Percentiles rank a stretch among this genome's conserved stretches.
These are phyloP conservation scores for Zelopaecilomyces penicillatus DNA, from an alignment of 2,329 filamentous ascomycete genomes.

Conservation along the genomic window DNA sequence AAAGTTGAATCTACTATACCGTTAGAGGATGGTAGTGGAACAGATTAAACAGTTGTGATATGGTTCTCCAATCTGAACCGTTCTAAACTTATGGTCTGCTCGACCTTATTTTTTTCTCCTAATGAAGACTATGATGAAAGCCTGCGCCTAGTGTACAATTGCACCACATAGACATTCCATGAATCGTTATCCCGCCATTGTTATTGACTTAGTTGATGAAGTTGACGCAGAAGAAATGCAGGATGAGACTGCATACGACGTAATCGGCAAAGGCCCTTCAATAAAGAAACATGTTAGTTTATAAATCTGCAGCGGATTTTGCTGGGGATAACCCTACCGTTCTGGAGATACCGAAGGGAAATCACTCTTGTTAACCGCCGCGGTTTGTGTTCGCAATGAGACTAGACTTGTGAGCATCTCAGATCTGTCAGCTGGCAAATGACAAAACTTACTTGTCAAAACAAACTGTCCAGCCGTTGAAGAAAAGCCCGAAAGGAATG, in stretches of 20 bases:
- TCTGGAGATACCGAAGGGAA: constrained; percentile 73
- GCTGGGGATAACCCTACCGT: constrained; percentile 43
- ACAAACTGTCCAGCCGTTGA: constrained; percentile 97
- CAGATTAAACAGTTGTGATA: constrained; percentile 15
- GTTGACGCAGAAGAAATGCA: constrained; percentile 99
- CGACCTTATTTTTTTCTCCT: neutral
- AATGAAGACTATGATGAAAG: neutral
- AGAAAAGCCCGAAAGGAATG: constrained; percentile 90
- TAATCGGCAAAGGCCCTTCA: constrained; percentile 89
- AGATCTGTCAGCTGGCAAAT: neutral
- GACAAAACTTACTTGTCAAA: constrained; percentile 62
- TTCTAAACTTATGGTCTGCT: no score
- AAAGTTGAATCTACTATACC: constrained; percentile 29
- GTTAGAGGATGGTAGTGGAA: constrained; percentile 13
- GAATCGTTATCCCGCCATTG: no score
- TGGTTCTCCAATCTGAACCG: constrained; percentile 16
- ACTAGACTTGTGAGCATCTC: constrained; percentile 30
- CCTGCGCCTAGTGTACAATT: no score
- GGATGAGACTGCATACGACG: constrained; percentile 84
- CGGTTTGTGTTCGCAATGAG: constrained; percentile 85
- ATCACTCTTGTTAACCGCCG: constrained; percentile 68
- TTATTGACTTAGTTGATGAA: constrained; percentile 79
- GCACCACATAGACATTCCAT: neutral
- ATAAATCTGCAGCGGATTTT: no score
- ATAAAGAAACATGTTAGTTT: constrained; percentile 11